phyloP scores from a whole-genome alignment of 2,329 filamentous ascomycete species.

The Aureobasidium sp. region DNA sequence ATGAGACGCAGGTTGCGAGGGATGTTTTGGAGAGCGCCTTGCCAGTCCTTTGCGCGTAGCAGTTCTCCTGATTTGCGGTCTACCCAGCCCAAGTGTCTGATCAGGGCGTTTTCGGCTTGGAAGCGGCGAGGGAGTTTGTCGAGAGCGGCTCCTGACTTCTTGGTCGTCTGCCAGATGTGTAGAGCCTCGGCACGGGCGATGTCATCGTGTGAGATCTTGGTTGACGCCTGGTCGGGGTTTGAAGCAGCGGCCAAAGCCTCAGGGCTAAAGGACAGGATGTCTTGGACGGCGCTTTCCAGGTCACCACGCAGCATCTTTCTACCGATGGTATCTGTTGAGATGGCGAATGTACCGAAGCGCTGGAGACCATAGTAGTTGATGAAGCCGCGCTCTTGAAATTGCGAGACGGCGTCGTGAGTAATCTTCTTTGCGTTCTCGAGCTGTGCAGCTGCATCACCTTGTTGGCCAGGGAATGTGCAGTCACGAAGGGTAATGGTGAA shows the following conservation, averaged over 20 bases:
- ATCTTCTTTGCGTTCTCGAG: conserved; percentile 43
- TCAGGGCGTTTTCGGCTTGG: conserved; percentile 69
- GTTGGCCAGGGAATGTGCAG: conserved; percentile 55
- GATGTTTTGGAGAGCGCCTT: conserved; percentile 74
- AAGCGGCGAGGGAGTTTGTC: conserved; percentile 71
- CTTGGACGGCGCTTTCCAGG: conserved; percentile 70
- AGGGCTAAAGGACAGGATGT: conserved; percentile 67
- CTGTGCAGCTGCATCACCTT: conserved; percentile 20
- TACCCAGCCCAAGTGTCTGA: conserved; percentile 60
- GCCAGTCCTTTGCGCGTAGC: conserved; percentile 58
- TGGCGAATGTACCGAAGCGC: conserved; percentile 81
- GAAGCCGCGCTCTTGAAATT: conserved; percentile 70
- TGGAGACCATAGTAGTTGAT: conserved; percentile 99
- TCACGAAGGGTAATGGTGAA: conserved; percentile 89
- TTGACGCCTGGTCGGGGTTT: conserved; percentile 29
- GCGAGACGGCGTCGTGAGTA: conserved; percentile 54
- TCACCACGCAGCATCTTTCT: conserved; percentile 75
- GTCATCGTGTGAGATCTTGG: conserved; percentile 64
- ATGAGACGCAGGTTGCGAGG: conserved; percentile 78
- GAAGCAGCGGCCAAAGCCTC: conserved; percentile 53
- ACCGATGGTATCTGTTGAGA: conserved; percentile 79
- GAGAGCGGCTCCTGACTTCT: conserved; percentile 47
- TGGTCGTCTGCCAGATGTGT: conserved; percentile 59
- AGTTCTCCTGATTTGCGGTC: conserved; percentile 40
- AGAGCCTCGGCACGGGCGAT: conserved; percentile 71